These are phyloP conservation scores for Apiotrichum laibachii DNA, from an alignment of 1,284 basidiomycete genomes.

Conservation along the genomic window DNA sequence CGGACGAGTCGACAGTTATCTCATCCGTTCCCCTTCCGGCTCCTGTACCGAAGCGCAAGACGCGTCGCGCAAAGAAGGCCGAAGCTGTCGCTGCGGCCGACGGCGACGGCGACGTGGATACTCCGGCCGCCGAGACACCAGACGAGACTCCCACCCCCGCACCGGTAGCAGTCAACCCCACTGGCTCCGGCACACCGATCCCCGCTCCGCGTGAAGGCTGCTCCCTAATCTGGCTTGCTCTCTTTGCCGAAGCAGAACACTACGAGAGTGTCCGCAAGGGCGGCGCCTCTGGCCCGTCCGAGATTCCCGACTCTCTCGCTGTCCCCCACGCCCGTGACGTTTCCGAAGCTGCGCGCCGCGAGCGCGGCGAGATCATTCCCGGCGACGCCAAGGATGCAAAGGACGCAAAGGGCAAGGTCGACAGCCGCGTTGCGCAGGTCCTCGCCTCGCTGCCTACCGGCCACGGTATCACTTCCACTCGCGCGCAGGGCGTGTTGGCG, in stretches of 20 bases:
- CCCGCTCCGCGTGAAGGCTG: constrained; percentile 30
- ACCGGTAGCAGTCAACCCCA: constrained; percentile 17
- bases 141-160: not conserved
- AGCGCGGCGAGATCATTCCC: constrained; percentile 33
- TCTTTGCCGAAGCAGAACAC: constrained; percentile 47
- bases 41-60: not conserved
- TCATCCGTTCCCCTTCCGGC: not conserved
- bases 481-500: constrained; percentile 28
- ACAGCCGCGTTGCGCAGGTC: constrained; percentile 22
- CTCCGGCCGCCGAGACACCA: not conserved
- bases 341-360: constrained; percentile 36
- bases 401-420: constrained; percentile 2
- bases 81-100: not conserved
- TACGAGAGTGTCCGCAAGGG: constrained; percentile 39
- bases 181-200: constrained; percentile 20
- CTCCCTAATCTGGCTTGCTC: constrained; percentile 45
- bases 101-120: not conserved
- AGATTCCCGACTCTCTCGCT: constrained; percentile 37
- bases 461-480: constrained; percentile 25
- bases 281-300: constrained; percentile 34
- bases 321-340: constrained; percentile 39
- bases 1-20: not conserved
- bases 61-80: not conserved
- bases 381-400: constrained; percentile 8
- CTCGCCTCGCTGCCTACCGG: constrained; percentile 34